Base-by-base conservation (phyloP, 2,329 filamentous ascomycete species). In the Microcera coccophila region DNA sequence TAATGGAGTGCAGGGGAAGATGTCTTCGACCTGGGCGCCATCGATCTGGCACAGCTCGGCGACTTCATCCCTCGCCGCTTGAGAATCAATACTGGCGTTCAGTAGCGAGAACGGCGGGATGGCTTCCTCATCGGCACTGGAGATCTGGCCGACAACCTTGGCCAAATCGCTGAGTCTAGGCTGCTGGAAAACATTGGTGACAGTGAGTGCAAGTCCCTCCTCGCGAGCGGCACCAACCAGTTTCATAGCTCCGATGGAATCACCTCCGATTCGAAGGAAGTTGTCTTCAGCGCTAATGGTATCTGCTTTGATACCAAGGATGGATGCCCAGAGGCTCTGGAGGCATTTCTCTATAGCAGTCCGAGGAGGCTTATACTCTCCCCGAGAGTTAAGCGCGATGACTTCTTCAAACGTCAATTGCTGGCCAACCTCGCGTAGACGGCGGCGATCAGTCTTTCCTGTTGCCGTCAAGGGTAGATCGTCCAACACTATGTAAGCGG, bases 1-100 rank as follows among this genome's bases (percentile, higher is more conserved):
- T 2, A 70, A 50, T 3, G 61, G 54, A n/a, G 63, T 64, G 53
- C 22, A 26, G 12, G 67, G 68, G 35, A 64, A 70, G 2, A 64
- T 47, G 42, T 71, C 64, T 26, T 41, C 8, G 8, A 17, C 16
- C 18, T 16, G 14, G 8, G 9, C 15, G 16, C 7, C 7, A 7
- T 26, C 22, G 22, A 26, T 12, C 12, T 12, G 22, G 12, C 22
- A 26, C 7, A 12, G 12, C 22, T 26, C 12, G 22, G 22, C 7
- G 22, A 26, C 7, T 7, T 26, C 22, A 12, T 26, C 7, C 12
- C 22, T n/a, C n/a, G n/a, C n/a, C n/a, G n/a, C n/a, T n/a, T n/a
- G n/a, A n/a, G n/a, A n/a, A n/a, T n/a, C n/a, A n/a, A n/a, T n/a
- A n/a, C n/a, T n/a, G n/a, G n/a, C n/a, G n/a, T n/a, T n/a, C n/a